Percentiles rank a stretch among this genome's conserved stretches.
Evolutionary conservation across 257 asterid genomes (phyloP).

Genomic region (Solanum chmielewskii): DNA sequence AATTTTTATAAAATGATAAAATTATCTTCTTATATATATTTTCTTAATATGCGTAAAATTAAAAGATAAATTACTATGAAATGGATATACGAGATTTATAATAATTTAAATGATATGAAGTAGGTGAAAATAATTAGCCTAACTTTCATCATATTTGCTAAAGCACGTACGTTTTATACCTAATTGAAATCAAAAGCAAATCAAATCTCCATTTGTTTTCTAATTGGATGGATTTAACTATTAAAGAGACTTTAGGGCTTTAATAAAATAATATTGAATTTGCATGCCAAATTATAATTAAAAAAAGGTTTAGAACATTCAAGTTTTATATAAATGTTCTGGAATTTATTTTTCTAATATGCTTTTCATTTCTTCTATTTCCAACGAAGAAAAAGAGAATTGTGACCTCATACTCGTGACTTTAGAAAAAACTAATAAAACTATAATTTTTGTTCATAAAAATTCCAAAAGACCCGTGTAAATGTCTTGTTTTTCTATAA

Average conservation of each 20-base stretch:
- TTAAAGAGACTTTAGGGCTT: conserved; percentile 1
- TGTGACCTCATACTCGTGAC: background rate
- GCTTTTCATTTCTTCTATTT: background rate
- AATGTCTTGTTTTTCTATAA: conserved; percentile 3
- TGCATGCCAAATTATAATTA: background rate
- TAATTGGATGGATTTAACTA: conserved; percentile 3
- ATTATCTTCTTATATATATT: too few relatives aligned
- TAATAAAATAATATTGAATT: background rate
- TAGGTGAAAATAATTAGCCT: conserved; percentile 15
- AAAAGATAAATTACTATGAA: background rate
- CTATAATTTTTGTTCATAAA: background rate
- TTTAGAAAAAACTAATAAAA: background rate
- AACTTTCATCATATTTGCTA: conserved; percentile 8
- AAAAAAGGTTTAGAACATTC: background rate
- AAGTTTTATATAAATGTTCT: background rate
- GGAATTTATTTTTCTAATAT: background rate
- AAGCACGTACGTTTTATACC: conserved; percentile 12
- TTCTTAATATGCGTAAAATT: too few relatives aligned
- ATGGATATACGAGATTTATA: background rate
- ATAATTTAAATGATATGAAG: background rate
- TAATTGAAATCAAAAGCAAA: conserved; percentile 3
- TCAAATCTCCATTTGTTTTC: conserved; percentile 10
- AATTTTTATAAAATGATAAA: too few relatives aligned
- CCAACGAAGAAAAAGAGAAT: background rate
- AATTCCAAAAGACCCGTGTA: background rate